phyloP scores from a whole-genome alignment of 192 early-diverging fungal genomes.

The Coemansia sp. region DNA sequence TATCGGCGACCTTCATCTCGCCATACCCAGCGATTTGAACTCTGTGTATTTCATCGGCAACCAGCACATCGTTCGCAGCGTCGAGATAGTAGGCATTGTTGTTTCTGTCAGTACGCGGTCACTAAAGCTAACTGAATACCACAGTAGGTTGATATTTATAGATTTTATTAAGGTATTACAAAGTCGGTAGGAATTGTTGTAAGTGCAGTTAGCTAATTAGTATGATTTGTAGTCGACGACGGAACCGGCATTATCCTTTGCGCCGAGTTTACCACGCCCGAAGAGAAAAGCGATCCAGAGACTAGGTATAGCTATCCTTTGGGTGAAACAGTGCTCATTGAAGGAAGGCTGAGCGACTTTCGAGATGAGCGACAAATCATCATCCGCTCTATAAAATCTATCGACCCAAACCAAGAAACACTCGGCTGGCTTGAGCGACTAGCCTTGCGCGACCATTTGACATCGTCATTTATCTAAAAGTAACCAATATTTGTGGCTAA shows the following conservation, averaged over 20 bases:
- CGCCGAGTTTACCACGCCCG: constrained; percentile 30
- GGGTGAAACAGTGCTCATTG: constrained; percentile 32
- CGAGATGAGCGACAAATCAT: constrained; percentile 39
- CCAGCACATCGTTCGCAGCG: constrained; percentile 29
- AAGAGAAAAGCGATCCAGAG: constrained; percentile 23
- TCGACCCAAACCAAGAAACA: constrained; percentile 40
- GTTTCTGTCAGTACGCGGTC: constrained; percentile 28
- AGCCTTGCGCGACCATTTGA: constrained; percentile 24
- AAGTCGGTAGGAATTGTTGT: neutral
- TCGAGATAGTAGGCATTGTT: constrained; percentile 48
- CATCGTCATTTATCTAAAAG: neutral
- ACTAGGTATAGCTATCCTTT: constrained; percentile 14
- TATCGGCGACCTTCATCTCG: constrained; percentile 36
- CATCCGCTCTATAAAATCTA: constrained; percentile 13
- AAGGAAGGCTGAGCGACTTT: constrained; percentile 36
- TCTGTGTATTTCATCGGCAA: constrained; percentile 46
- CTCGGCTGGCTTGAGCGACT: constrained; percentile 50
- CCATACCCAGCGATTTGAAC: constrained; percentile 24
- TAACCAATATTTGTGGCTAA: neutral
- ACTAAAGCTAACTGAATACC: constrained; percentile 33
- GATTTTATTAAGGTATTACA: neutral
- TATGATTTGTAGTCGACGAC: constrained; percentile 41
- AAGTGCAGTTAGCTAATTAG: neutral
- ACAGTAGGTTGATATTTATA: constrained; percentile 13
- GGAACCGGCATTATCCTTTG: constrained; percentile 49